Conservation (phyloP, 2,329 filamentous ascomycete species). For the Aureobasidium sp. region DNA sequence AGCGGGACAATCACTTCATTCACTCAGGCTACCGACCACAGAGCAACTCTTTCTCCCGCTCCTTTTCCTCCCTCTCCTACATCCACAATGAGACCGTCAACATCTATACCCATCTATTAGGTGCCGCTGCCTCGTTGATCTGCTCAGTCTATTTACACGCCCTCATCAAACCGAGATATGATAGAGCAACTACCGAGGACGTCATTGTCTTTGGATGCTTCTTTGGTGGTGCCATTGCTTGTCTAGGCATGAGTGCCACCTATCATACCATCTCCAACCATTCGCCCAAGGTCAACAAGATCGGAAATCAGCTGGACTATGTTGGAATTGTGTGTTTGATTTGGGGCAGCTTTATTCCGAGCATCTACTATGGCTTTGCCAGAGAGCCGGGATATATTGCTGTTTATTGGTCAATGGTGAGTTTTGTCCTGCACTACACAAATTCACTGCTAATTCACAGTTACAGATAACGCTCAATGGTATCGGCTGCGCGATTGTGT, state of each 20-base stretch:
- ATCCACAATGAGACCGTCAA: conserved; percentile 77
- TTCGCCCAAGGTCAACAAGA: conserved; percentile 77
- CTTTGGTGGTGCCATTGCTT: conserved; percentile 68
- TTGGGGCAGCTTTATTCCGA: conserved; percentile 90
- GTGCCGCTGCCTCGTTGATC: conserved; percentile 65
- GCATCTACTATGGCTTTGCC: conserved; percentile 88
- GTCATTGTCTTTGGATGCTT: conserved; percentile 81
- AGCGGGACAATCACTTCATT: conserved; percentile 75
- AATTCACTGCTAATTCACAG: neutral
- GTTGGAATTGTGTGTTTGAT: conserved; percentile 94
- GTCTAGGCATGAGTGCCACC: conserved; percentile 62
- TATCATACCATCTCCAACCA: conserved; percentile 92
- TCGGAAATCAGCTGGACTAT: conserved; percentile 96
- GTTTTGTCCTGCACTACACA: too few species aligned
- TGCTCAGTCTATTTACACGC: conserved; percentile 61
- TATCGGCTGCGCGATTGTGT: conserved; percentile 78
- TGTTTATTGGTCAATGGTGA: conserved; percentile 65
- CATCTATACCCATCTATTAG: conserved; percentile 77
- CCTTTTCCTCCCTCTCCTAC: conserved; percentile 65
- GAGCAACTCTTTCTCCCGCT: conserved; percentile 66
- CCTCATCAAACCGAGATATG: conserved; percentile 71
- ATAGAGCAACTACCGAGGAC: conserved; percentile 67
- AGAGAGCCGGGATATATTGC: conserved; percentile 71
- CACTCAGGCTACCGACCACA: conserved; percentile 69
- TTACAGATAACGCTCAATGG: conserved; percentile 80